A percentile compares a stretch with the other conserved stretches of the same genome.
Conservation (phyloP, 164 flowering plant species). For the Kingdonia uniflora region DNA sequence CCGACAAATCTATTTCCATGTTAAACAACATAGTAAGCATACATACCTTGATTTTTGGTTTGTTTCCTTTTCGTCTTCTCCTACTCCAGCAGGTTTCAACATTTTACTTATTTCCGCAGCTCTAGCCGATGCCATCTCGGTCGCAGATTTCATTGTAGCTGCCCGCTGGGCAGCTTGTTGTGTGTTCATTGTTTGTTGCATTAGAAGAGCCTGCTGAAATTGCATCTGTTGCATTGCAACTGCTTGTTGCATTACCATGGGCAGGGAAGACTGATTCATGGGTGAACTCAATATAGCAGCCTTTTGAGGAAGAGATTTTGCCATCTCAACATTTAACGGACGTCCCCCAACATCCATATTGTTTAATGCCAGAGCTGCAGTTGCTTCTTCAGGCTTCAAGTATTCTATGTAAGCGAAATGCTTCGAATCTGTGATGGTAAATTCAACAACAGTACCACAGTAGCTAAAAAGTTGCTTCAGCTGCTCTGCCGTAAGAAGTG, state of each 20-base stretch:
- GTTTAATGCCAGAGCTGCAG: constrained; percentile 79
- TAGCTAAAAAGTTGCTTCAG: constrained; percentile 81
- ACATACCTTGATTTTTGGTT: constrained; percentile 52
- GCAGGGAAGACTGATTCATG: constrained; percentile 57
- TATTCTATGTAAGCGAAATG: constrained; percentile 92
- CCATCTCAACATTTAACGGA: constrained; percentile 97
- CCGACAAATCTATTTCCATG: too few relatives aligned
- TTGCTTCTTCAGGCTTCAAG: constrained; percentile 95
- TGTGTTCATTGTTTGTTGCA: constrained; percentile 88
- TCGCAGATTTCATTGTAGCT: constrained; percentile 91
- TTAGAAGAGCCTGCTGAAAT: constrained; percentile 89
- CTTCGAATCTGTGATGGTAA: constrained; percentile 84
- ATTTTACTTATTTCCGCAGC: constrained; percentile 94
- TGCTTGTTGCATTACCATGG: constrained; percentile 96
- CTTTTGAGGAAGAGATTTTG: constrained; percentile 85
- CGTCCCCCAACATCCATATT: constrained; percentile 95
- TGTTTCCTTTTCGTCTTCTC: constrained; percentile 37
- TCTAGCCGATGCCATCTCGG: constrained; percentile 90
- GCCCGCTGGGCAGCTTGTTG: constrained; percentile 96
- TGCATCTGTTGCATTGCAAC: constrained; percentile 99
- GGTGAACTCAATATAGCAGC: constrained; percentile 33
- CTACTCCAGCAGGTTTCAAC: constrained; percentile 73
- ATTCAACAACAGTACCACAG: constrained; percentile 88
- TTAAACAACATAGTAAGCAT: too few relatives aligned
- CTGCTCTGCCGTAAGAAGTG: constrained; percentile 85